Evolutionary conservation across 345 rosid genomes (phyloP), one percentile per base, ranked within the genome.

Genomic region (Acer campestre): DNA sequence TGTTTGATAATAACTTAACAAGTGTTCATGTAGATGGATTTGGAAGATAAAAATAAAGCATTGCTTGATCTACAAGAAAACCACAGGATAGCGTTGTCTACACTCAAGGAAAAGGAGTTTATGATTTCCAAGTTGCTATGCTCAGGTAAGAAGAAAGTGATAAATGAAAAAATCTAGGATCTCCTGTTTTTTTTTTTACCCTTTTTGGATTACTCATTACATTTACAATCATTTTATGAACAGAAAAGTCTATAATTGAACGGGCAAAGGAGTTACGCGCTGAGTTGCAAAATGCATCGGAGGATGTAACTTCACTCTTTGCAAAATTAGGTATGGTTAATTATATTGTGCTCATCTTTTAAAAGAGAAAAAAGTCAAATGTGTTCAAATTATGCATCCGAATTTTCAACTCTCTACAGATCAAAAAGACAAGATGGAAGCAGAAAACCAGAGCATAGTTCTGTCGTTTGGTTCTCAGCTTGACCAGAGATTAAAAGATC

Each of bases 381-480:
- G 2, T 18, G 46, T 23, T 44, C 42, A 20, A 58, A 38, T 31
- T 31, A 14, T 38, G 59, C 2, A 35, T 49, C 29, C 11, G 23
- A 22, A 17, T 51, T 8, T 48, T 75, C 42, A 62, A n/a, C 56
- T 55, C 74, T 80, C 49, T 75, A 74, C 85, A 95, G 98, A 93
- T 77, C 79, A 86, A 71, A 95, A 92, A 79, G 90, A 87, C 73
- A 85, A 85, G 79, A 86, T 92, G 88, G 99, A 92, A 88, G 84
- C 88, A 6, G 93, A 91, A 78, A 93, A 95, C 75, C 90, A 81
- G 51, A 88, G 80, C 79, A 81, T 79, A 79, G 88, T 95, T 83
- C 78, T 93, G 82, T 81, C 82, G 49, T 93, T 93, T 82, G 99
- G 99, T 79, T 95, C 97, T 78, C 92, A 91, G 82, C 94, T 95